Base-by-base conservation (phyloP, 2,329 filamentous ascomycete species). In the Ceratocystis smalleyi region DNA sequence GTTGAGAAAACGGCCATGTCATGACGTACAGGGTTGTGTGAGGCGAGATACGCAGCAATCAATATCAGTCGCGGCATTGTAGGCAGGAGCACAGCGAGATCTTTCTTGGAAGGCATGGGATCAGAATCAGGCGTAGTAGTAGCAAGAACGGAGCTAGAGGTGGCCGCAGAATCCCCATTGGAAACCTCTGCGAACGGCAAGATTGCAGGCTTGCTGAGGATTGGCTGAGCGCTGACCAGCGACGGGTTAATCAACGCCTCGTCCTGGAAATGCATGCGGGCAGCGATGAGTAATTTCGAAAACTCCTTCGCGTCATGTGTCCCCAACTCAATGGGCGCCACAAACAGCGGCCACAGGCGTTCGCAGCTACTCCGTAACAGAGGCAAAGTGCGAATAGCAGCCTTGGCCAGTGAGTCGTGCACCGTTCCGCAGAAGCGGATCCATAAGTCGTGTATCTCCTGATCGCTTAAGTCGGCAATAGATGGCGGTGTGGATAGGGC, bases 281-380 rank as follows among this genome's bases (percentile, higher is more conserved):
- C 82, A 1, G 84, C 82, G 60, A 92, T 85, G 64, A 97, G 81
- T 6, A 99, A 78, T 67, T 88, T 86, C 15, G 88, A 86, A 74
- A 96, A 96, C 70, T 96, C 90, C 69, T 87, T 85, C 8, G 87
- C 83, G 1, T 81, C 81, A 69, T 87, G 84, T 7, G 87, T 85
- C n/a, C 87, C 87, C 1, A 84, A 82, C 1, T 85, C 74, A 27
- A 97, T 81, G 0, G 92, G 92, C 5, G 83, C 81, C 0, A 89
- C 85, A 73, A 99, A 97, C 3, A 85, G 82, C 10, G 86, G 85
- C 94, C 94, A 99, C 22, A 97, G 80, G 54, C 85, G 82, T 60
- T 82, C 74, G 71, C 88, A 91, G 61, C 87, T 83, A 43, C 82
- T 81, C 2, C 78, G 79, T 69, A 96, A 91, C 10, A 83, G 82